Evolutionary conservation across 805 yeast species (phyloP), one percentile per base, ranked within the genome.

Genomic region (Phaffomyces antillensis): DNA sequence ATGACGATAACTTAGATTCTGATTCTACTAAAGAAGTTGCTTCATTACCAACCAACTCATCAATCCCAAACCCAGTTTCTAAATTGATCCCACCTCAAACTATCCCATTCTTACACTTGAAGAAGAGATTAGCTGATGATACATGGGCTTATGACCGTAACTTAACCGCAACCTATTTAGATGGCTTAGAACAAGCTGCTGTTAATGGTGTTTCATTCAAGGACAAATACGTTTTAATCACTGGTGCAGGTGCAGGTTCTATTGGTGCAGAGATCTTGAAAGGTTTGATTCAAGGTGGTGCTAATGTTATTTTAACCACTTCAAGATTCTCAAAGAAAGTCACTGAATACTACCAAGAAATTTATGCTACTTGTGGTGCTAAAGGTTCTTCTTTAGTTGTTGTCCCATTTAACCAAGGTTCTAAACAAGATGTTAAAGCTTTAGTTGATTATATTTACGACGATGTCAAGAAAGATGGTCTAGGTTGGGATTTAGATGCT

Each of bases 171-270:
- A 60, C 72, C 37, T 93, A 84, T 70, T 77, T 93, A 65, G 90
- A 88, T 63, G 95, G 93, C 47, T 80, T 93, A 62, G 98, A 93
- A 71, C 76, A 77, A 51, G 96, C 95, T 64, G 97, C 99, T 32
- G 79, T 87, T 52, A 93, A 90, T 58, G 99, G 99, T 72, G 77
- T 89, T 46, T 78, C 96, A 35, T 93, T 82, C 74, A 81, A 83
- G 65, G 87, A 81, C 65, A 93, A 89, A 68, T 81, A 82, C 55
- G 96, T 90, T 42, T 77, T 93, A 60, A 75, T 93, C 54, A 93
- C 99, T 40, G 99, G 99, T 75, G 98, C 98, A 42, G 99, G 99
- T 75, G 90, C 87, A 40, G 99, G 98, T 44, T 93, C 99, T 42
- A 93, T 93, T 62, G 99, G 98, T 72, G 96, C 96, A 50, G 96